Evolutionary conservation across 108 stramenopile genomes (phyloP).

Genomic region (Cyclotella atomus): DNA sequence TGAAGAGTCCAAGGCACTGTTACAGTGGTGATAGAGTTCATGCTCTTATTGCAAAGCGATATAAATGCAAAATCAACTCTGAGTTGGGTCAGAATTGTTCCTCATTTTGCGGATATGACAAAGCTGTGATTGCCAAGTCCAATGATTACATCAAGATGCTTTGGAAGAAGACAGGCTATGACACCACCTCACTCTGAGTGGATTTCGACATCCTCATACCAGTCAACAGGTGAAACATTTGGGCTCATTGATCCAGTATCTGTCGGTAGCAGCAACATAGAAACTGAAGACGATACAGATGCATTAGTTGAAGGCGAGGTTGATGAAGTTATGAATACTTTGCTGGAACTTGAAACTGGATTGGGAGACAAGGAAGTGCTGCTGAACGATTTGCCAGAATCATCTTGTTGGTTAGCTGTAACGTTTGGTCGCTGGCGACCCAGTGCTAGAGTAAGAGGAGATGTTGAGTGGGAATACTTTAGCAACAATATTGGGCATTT

Average conservation of each 20-base stretch:
- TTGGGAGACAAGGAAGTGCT: neutral
- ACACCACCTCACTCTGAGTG: conserved; percentile 5
- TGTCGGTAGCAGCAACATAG: neutral
- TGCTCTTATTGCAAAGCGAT: neutral
- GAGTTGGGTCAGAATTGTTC: neutral
- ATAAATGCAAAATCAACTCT: neutral
- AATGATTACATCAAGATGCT: neutral
- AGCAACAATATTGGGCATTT: neutral
- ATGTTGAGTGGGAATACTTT: conserved; percentile 4
- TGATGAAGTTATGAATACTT: neutral
- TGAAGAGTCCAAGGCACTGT: conserved; percentile 7
- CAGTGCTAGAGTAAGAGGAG: neutral
- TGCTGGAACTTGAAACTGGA: neutral
- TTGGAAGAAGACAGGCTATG: conserved; percentile 6
- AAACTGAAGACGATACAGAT: neutral
- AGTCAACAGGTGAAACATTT: conserved; percentile 18
- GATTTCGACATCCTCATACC: neutral
- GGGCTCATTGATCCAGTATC: conserved; percentile 18
- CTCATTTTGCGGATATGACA: neutral
- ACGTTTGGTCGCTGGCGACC: conserved; percentile 1
- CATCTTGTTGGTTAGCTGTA: neutral
- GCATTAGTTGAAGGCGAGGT: neutral
- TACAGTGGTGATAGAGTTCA: conserved; percentile 2
- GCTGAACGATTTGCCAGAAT: conserved; percentile 1
- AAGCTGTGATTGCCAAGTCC: neutral